Conservation (phyloP, 352 stramenopile species). For the Blastocystis sp. region DNA sequence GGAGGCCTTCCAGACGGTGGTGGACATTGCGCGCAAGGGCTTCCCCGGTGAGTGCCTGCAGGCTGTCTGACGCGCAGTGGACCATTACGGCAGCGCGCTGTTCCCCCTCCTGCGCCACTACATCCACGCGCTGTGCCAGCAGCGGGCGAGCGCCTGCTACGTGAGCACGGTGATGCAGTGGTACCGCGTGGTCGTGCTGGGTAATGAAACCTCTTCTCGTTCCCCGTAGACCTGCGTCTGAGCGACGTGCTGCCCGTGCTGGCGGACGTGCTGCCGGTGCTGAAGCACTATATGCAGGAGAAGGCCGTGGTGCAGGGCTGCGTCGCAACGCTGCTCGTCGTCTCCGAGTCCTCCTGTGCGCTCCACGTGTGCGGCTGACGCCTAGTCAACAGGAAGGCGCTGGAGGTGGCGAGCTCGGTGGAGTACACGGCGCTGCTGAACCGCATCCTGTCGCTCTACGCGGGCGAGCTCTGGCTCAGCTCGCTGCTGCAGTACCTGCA, state of each 20-base stretch:
- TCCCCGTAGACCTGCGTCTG: background rate
- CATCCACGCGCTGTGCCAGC: background rate
- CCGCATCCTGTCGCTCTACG: background rate
- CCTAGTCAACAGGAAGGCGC: background rate
- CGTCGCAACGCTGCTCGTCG: background rate
- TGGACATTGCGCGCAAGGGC: constrained; percentile 1
- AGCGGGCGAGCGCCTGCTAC: background rate
- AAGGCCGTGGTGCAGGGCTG: constrained; percentile 7
- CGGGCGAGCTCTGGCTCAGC: background rate
- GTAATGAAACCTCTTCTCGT: background rate
- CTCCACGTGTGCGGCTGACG: background rate
- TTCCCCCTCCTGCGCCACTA: background rate
- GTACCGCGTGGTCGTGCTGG: constrained; percentile 5
- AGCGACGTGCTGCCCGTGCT: background rate
- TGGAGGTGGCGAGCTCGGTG: background rate
- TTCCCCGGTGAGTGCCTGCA: background rate
- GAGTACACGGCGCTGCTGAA: background rate
- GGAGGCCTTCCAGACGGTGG: background rate
- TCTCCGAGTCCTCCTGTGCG: background rate
- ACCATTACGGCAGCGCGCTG: background rate
- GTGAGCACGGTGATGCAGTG: background rate
- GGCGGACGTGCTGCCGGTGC: background rate
- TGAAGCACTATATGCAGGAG: background rate
- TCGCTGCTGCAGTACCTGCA: background rate
- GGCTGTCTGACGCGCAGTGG: background rate